phyloP scores from a whole-genome alignment of 768 basidiomycete species.

The Multifurca ochricompacta region DNA sequence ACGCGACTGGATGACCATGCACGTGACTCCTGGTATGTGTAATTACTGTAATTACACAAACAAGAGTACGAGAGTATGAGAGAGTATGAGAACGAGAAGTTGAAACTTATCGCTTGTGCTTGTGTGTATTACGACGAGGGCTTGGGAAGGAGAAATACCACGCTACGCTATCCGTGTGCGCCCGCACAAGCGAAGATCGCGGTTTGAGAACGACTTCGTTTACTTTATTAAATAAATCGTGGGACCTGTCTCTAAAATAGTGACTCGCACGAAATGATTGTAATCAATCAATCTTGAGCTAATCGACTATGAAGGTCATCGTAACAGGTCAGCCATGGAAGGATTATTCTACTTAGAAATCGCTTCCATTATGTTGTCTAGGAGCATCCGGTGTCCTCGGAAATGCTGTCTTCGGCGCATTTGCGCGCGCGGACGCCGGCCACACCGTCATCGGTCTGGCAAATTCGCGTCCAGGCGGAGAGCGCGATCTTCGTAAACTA shows the following conservation, averaged over 20 bases:
- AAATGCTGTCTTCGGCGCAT: constrained; percentile 63
- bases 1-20: too few species aligned
- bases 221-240: not conserved
- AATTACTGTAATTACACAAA: too few species aligned
- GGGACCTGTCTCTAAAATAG: not conserved
- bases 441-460: constrained; percentile 61
- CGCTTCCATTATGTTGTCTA: constrained; percentile 27
- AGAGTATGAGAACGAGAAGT: not conserved
- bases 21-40: too few species aligned
- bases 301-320: constrained; percentile 37
- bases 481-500: constrained; percentile 39
- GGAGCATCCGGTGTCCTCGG: constrained; percentile 93
- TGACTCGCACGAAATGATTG: not conserved
- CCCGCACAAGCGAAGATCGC: too few species aligned
- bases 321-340: constrained; percentile 39
- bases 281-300: not conserved
- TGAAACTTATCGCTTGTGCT: too few species aligned
- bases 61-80: too few species aligned
- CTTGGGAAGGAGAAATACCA: too few species aligned
- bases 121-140: too few species aligned
- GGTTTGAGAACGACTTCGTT: too few species aligned
- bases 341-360: not conserved
- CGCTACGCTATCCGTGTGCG: too few species aligned
- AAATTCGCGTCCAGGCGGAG: constrained; percentile 51
- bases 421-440: constrained; percentile 33